These are phyloP conservation scores for Nannizziopsis barbatae DNA, from an alignment of 2,329 filamentous ascomycete species.

Conservation along the genomic window DNA sequence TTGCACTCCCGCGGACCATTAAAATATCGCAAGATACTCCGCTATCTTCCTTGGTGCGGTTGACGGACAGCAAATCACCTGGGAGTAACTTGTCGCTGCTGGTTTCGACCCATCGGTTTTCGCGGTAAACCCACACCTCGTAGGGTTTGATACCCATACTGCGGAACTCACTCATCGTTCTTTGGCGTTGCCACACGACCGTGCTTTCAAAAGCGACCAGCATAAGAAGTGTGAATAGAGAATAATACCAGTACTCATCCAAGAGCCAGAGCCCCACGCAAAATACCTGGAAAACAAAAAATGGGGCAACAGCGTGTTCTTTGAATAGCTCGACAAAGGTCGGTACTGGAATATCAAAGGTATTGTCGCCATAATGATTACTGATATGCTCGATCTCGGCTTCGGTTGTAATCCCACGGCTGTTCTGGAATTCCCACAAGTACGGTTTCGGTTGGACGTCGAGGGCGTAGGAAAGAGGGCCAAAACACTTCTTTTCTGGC, in stretches of 20 bases:
- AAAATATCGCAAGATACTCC: slow-evolving; percentile 97
- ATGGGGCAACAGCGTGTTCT: slow-evolving; percentile 95
- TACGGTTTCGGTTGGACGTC: slow-evolving; percentile 74
- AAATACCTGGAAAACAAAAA: slow-evolving; percentile 99
- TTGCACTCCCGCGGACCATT: slow-evolving; percentile 83
- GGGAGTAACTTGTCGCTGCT: slow-evolving; percentile 86
- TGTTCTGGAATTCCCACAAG: slow-evolving; percentile 67
- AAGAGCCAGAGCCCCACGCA: slow-evolving; percentile 97
- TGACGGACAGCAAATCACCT: slow-evolving; percentile 84
- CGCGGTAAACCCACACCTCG: slow-evolving; percentile 78
- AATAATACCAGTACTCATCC: slow-evolving; percentile 99
- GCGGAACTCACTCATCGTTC: slow-evolving; percentile 89
- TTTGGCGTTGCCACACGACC: slow-evolving; percentile 96
- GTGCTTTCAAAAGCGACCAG: slow-evolving; percentile 95
- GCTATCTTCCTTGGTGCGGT: slow-evolving; percentile 89
- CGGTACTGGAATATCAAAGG: slow-evolving; percentile 94
- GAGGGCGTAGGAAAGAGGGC: slow-evolving; percentile 70
- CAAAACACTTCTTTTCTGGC: slow-evolving; percentile 59
- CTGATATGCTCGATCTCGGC: slow-evolving; percentile 69
- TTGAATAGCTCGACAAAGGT: slow-evolving; percentile 93
- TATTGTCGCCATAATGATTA: slow-evolving; percentile 90
- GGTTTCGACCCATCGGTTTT: slow-evolving; percentile 77
- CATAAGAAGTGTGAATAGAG: slow-evolving; percentile 97
- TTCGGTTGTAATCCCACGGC: slow-evolving; percentile 60
- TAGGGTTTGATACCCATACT: slow-evolving; percentile 99